Evolutionary conservation across 495 filamentous ascomycete species (phyloP).

Genomic region (Lophium mytilinum): DNA sequence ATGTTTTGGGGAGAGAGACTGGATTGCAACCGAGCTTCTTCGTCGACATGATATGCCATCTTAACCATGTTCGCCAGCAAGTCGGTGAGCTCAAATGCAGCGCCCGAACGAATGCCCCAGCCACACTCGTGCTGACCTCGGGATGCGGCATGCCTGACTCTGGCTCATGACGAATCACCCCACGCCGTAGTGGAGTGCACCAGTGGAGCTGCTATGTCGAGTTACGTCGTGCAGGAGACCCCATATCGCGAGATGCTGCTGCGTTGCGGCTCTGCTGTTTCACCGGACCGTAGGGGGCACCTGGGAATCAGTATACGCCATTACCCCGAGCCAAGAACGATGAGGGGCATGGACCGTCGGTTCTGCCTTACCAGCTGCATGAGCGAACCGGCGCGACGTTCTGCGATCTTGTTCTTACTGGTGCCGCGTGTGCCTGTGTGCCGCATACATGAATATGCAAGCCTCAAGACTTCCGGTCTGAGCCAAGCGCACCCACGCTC

Average conservation of each 20-base stretch:
- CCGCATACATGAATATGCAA: too few species aligned
- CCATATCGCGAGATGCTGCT: not conserved
- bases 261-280: not conserved
- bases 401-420: too few species aligned
- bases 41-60: too few species aligned
- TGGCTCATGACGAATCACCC: not conserved
- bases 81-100: not conserved
- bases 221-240: not conserved
- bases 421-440: too few species aligned
- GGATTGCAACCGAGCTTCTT: not conserved
- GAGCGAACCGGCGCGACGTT: too few species aligned
- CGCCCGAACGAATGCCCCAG: not conserved
- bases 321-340: too few species aligned
- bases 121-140: not conserved
- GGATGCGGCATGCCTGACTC: not conserved
- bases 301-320: too few species aligned
- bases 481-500: too few species aligned
- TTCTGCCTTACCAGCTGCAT: too few species aligned
- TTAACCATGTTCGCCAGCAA: not conserved
- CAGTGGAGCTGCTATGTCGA: not conserved
- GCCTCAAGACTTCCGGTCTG: too few species aligned
- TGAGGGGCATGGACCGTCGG: too few species aligned
- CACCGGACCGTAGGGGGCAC: not conserved
- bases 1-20: not conserved
- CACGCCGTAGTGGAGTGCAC: not conserved